phyloP scores from a whole-genome alignment of 306 rosid species.

The Prunus salicina region DNA sequence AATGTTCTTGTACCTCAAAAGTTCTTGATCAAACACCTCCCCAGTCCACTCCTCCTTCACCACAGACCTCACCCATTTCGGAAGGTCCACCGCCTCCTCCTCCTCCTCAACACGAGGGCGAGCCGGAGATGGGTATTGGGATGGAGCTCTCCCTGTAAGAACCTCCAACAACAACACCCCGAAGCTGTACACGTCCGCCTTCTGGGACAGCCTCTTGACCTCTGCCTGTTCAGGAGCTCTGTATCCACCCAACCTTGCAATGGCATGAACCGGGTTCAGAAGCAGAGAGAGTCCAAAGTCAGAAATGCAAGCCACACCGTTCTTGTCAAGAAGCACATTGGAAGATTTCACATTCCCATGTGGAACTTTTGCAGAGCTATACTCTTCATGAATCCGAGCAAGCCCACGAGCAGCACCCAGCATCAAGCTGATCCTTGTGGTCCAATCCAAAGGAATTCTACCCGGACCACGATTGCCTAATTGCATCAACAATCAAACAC shows the following conservation, averaged over 20 bases:
- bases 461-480: constrained; percentile 95
- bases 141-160: constrained; percentile 81
- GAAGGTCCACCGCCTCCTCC: constrained; percentile 63
- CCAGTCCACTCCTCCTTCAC: constrained; percentile 99
- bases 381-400: constrained; percentile 74
- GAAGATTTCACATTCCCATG: constrained; percentile 93
- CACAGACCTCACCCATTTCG: constrained; percentile 88
- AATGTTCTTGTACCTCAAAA: constrained; percentile 87
- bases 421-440: constrained; percentile 89
- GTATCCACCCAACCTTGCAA: constrained; percentile 91
- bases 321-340: constrained; percentile 88
- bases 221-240: constrained; percentile 86
- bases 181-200: constrained; percentile 82
- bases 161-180: constrained; percentile 86
- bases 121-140: constrained; percentile 63
- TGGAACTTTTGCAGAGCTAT: constrained; percentile 64
- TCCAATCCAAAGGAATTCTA: constrained; percentile 97
- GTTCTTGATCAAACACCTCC: constrained; percentile 92
- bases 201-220: constrained; percentile 71
- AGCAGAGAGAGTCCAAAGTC: constrained; percentile 85
- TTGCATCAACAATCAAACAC: constrained; percentile 6
- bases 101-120: constrained; percentile 42
- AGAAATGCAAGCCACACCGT: constrained; percentile 87
- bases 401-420: constrained; percentile 93
- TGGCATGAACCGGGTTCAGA: constrained; percentile 86